Evolutionary conservation across 306 rosid species (phyloP), one percentile per base, ranked within the genome.

Genomic region (Adenanthera pavonina): DNA sequence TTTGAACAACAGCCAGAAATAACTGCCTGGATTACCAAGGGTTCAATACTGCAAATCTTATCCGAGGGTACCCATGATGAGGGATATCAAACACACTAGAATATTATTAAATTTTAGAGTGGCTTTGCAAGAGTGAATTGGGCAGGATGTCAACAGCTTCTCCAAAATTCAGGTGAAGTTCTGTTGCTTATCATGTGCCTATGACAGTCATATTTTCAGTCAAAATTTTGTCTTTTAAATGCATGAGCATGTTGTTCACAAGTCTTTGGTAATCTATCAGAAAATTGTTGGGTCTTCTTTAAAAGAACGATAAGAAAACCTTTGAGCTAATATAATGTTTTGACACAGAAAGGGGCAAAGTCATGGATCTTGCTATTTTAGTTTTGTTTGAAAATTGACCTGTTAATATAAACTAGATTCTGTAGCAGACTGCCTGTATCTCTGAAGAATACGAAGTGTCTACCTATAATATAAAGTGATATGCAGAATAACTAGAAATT

Each of bases 1-100:
- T 91, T 89, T 53, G 94, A 93, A 77, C 89, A 85, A 70, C 95
- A 90, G 82, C 99, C 99, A 6, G 97, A 95, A 83, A 76, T 79
- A 74, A 92, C 97, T 56, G 97, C 99, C 41, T 93, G 99, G 99
- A 88, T 95, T 67, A 38, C 86, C 81, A 89, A 92, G 88, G 97
- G 99, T 60, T 85, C 99, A 49, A 69, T 88, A 78, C 84, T 92
- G 65, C 91, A 89, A 88, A 79, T 95, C 78, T 69, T 90, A 82
- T 91, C 97, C 56, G 90, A 89, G 85, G 86, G 87, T 66, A 83
- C 76, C 78, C 72, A 75, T 82, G 92, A 86, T 74, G 91, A 91
- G 76, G 92, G 80, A 66, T 80, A 66, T 89, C 88, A 83, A 72
- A 80, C 86, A 69, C 89, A 80, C 74, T 79, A 80, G 84, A 84